Conservation (phyloP, 495 filamentous ascomycete genomes). For the Penicillium ochrochloron region DNA sequence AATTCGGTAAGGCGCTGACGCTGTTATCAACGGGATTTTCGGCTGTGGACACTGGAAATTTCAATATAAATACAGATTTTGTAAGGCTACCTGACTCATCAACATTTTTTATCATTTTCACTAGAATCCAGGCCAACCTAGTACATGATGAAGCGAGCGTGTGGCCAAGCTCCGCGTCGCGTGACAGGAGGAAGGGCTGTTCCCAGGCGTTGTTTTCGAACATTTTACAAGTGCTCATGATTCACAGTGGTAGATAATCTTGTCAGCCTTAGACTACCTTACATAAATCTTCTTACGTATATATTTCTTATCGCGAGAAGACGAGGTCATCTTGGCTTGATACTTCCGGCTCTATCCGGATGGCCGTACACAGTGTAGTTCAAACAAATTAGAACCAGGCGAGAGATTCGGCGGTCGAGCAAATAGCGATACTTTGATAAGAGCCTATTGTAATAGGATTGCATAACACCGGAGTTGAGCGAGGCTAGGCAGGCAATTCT, state of each 20-base stretch:
- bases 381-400: no score
- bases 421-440: neutral
- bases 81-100: neutral
- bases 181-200: neutral
- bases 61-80: neutral
- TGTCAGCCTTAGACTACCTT: no score
- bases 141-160: neutral
- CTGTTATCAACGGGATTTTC: neutral
- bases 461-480: neutral
- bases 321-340: no score
- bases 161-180: neutral
- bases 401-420: neutral
- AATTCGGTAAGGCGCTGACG: neutral
- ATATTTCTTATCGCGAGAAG: no score
- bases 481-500: neutral
- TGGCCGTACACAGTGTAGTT: no score
- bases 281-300: no score
- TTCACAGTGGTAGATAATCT: no score
- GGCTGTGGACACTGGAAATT: neutral
- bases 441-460: neutral
- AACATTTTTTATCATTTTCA: neutral
- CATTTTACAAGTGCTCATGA: no score
- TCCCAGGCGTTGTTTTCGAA: no score
- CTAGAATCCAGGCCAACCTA: neutral
- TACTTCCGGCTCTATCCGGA: no score